Conservation (phyloP, 306 rosid species). For the Begonia loranthoides region DNA sequence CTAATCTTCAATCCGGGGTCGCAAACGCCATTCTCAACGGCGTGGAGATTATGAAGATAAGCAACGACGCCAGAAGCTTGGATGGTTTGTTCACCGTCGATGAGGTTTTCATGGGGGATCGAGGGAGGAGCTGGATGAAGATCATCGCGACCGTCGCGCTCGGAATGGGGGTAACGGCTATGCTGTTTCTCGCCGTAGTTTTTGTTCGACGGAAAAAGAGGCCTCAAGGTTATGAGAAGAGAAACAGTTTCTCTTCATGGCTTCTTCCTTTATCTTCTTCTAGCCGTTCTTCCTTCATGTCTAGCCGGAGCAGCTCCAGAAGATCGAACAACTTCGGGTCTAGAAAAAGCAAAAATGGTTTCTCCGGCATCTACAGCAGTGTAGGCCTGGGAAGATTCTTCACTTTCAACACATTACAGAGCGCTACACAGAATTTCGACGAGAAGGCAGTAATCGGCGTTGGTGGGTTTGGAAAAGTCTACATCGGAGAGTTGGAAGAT, state of each 20-base stretch:
- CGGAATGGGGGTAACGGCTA: constrained; percentile 22
- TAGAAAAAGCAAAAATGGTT: constrained; percentile 35
- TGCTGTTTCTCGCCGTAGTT: constrained; percentile 19
- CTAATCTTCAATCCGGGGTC: constrained; percentile 20
- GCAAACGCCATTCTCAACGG: constrained; percentile 61
- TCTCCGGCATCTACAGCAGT: constrained; percentile 17
- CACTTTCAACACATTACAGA: constrained; percentile 34
- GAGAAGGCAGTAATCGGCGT: constrained; percentile 64
- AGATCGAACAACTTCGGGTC: constrained; percentile 26
- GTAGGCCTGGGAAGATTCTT: constrained; percentile 32
- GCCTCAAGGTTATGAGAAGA: constrained; percentile 40
- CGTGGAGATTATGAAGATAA: constrained; percentile 67
- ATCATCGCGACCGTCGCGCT: constrained; percentile 34
- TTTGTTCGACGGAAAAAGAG: constrained; percentile 35
- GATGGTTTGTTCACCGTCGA: constrained; percentile 35
- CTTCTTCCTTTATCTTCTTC: constrained; percentile 38
- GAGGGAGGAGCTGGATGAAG: constrained; percentile 9
- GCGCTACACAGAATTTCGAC: constrained; percentile 47
- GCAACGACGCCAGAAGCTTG: constrained; percentile 43
- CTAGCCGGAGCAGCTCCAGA: constrained; percentile 22
- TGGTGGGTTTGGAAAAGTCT: constrained; percentile 87
- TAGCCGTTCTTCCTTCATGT: constrained; percentile 6
- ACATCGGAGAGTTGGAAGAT: constrained; percentile 49
- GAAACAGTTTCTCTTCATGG: constrained; percentile 47
- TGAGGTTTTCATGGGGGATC: constrained; percentile 38